Evolutionary conservation across 805 yeast genomes (phyloP).

Genomic region (Cyberlindnera maritima): DNA sequence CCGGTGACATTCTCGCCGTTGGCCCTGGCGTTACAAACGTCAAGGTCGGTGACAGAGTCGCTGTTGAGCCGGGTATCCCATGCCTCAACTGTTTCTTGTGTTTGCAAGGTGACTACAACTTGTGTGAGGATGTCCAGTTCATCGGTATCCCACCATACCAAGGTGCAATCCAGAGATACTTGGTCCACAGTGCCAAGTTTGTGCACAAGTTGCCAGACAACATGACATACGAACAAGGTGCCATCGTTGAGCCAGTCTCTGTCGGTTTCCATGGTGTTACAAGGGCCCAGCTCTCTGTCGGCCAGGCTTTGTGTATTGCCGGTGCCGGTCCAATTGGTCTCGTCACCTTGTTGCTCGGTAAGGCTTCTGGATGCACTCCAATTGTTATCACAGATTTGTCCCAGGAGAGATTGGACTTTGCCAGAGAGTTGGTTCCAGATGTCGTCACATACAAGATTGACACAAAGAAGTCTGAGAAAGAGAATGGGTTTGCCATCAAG

Average conservation of each 20-base stretch:
- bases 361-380: conserved; percentile 54
- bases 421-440: conserved; percentile 44
- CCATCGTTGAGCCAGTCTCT: conserved; percentile 52
- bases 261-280: conserved; percentile 54
- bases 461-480: conserved; percentile 29
- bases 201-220: conserved; percentile 37
- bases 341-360: conserved; percentile 44
- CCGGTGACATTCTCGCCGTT: conserved; percentile 45
- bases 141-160: conserved; percentile 37
- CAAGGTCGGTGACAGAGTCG: conserved; percentile 46
- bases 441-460: conserved; percentile 43
- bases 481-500: conserved; percentile 39
- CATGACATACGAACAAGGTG: conserved; percentile 51
- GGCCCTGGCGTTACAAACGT: conserved; percentile 46
- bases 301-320: conserved; percentile 45
- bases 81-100: conserved; percentile 42
- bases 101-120: conserved; percentile 38
- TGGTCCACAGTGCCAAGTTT: conserved; percentile 32
- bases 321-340: conserved; percentile 66
- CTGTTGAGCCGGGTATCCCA: conserved; percentile 54
- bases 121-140: conserved; percentile 38
- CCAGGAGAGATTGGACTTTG: conserved; percentile 43
- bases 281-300: conserved; percentile 45
- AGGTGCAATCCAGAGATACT: conserved; percentile 40
- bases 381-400: conserved; percentile 48